These are phyloP conservation scores for Neurospora sp. DNA, from an alignment of 495 filamentous ascomycete species.

Conservation along the genomic window DNA sequence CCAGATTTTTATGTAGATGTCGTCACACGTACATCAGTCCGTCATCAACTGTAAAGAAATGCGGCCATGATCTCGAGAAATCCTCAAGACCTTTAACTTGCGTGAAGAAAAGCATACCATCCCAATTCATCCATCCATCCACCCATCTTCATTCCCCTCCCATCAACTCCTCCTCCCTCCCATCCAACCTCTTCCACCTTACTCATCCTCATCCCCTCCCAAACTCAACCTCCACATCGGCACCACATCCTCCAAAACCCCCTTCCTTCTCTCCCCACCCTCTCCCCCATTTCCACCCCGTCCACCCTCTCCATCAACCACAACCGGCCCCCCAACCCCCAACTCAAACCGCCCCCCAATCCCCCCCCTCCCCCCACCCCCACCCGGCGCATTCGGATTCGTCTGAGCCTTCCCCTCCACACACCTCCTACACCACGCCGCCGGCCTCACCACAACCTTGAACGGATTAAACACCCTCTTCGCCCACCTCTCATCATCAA, in stretches of 20 bases:
- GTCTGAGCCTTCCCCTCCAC: constrained; percentile 2
- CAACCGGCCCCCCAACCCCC: neutral
- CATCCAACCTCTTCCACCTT: no score
- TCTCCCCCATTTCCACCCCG: neutral
- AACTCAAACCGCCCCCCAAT: neutral
- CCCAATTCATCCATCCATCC: neutral
- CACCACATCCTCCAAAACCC: neutral
- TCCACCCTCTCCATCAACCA: neutral
- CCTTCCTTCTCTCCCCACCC: neutral
- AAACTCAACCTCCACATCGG: neutral
- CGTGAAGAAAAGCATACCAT: neutral
- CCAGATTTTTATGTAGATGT: neutral
- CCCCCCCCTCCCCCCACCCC: neutral
- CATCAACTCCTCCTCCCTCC: neutral
- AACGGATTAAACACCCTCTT: constrained; percentile 13
- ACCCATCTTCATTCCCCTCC: neutral
- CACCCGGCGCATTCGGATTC: neutral
- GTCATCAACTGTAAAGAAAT: neutral
- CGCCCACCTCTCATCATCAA: neutral
- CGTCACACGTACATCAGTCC: neutral
- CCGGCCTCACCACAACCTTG: constrained; percentile 1
- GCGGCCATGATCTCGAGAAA: neutral
- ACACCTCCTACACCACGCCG: constrained; percentile 8
- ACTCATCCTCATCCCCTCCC: neutral
- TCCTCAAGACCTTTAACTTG: neutral